phyloP scores from a whole-genome alignment of 1,284 basidiomycete species.

The Cystobasidium pallidum region DNA sequence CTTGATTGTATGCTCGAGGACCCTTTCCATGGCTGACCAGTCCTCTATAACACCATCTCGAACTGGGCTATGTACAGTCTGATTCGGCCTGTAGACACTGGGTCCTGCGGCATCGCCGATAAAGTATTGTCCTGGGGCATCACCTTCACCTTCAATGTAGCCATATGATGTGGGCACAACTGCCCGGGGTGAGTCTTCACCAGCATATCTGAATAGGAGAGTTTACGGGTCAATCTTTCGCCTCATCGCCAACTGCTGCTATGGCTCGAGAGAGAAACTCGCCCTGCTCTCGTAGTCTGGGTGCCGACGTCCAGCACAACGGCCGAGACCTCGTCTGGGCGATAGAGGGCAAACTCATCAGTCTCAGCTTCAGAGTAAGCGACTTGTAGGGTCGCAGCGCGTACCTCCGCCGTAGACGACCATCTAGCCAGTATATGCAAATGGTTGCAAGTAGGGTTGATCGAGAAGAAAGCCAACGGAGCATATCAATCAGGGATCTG shows the following conservation, averaged over 20 bases:
- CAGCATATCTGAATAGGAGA: slow-evolving; percentile 67
- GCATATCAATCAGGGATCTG: too few relatives aligned
- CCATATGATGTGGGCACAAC: slow-evolving; percentile 90
- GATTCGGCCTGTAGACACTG: slow-evolving; percentile 83
- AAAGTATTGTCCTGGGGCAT: slow-evolving; percentile 66
- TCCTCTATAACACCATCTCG: slow-evolving; percentile 68
- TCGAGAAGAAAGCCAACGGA: slow-evolving; percentile 16
- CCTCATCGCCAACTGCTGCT: background rate
- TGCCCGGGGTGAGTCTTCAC: slow-evolving; percentile 92
- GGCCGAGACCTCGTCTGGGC: slow-evolving; percentile 85
- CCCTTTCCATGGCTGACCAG: slow-evolving; percentile 49
- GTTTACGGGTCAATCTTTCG: background rate
- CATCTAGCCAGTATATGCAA: slow-evolving; percentile 59
- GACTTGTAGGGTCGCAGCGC: slow-evolving; percentile 48
- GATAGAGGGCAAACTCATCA: too few relatives aligned
- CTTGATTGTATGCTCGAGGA: slow-evolving; percentile 50
- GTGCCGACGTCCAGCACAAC: slow-evolving; percentile 93
- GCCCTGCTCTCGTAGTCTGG: slow-evolving; percentile 83
- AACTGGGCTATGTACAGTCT: slow-evolving; percentile 85
- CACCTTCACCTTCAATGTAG: slow-evolving; percentile 60
- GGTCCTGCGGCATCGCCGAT: slow-evolving; percentile 84
- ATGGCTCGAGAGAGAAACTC: slow-evolving; percentile 36
- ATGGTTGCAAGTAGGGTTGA: slow-evolving; percentile 3
- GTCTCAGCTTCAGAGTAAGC: background rate
- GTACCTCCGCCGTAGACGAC: slow-evolving; percentile 73